These are phyloP conservation scores for Cryptosporidium ryanae DNA, from an alignment of 169 alveolate species.

Conservation along the genomic window DNA sequence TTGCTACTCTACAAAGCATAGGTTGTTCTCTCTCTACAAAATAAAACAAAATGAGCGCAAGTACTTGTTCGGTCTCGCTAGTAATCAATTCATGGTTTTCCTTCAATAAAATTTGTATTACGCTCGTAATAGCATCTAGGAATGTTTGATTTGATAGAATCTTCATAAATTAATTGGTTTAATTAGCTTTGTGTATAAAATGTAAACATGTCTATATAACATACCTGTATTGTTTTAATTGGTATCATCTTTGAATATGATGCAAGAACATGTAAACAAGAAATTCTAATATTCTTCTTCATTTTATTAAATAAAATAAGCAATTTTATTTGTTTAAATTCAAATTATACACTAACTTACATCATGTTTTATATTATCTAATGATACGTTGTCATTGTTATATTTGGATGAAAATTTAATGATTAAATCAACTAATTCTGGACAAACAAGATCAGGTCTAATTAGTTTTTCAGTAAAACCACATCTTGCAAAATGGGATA, in stretches of 20 bases:
- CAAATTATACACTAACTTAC: background rate
- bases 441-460: constrained; percentile 44
- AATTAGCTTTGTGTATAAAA: background rate
- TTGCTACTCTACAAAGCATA: constrained; percentile 67
- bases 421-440: constrained; percentile 46
- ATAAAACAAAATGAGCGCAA: constrained; percentile 28
- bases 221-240: constrained; percentile 52
- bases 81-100: constrained; percentile 27
- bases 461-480: constrained; percentile 47
- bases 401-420: constrained; percentile 6
- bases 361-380: constrained; percentile 1
- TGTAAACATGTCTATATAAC: background rate
- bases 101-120: constrained; percentile 14
- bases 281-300: constrained; percentile 27
- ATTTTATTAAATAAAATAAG: background rate
- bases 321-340: background rate
- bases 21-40: constrained; percentile 52
- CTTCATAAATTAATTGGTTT: background rate
- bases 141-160: constrained; percentile 60
- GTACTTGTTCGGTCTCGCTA: constrained; percentile 43
- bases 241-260: constrained; percentile 5
- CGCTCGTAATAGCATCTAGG: constrained; percentile 11
- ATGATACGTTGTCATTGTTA: background rate
- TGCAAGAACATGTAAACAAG: constrained; percentile 28
- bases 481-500: constrained; percentile 64